Evolutionary conservation across 306 rosid species (phyloP).

Genomic region (Cicer chorassanicum): DNA sequence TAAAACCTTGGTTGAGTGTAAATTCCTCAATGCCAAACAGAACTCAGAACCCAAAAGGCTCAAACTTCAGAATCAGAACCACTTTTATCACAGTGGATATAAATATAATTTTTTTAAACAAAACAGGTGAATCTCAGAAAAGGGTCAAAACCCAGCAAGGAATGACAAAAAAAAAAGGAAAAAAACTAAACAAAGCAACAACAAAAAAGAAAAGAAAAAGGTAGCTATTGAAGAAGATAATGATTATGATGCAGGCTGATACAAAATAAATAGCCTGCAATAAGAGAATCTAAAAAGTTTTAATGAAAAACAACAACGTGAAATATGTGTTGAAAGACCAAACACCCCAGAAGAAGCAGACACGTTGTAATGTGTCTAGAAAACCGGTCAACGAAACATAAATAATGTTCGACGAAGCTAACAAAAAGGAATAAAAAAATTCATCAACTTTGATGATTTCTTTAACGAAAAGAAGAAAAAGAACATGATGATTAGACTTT

Average conservation of each 20-base stretch:
- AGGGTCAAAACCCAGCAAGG: slow-evolving; percentile 44
- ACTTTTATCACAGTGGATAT: slow-evolving; percentile 29
- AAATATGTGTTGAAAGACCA: slow-evolving; percentile 45
- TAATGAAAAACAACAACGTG: slow-evolving; percentile 32
- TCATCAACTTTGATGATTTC: not conserved
- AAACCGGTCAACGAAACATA: slow-evolving; percentile 35
- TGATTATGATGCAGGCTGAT: slow-evolving; percentile 33
- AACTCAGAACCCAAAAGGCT: not conserved
- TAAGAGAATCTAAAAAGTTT: not conserved
- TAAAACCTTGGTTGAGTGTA: not conserved
- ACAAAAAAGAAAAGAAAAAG: not conserved
- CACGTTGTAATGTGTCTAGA: slow-evolving; percentile 21
- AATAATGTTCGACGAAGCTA: slow-evolving; percentile 41
- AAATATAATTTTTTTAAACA: not conserved
- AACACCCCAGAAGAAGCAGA: slow-evolving; percentile 36
- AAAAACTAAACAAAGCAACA: not conserved
- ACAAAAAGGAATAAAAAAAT: slow-evolving; percentile 41
- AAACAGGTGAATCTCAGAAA: slow-evolving; percentile 40
- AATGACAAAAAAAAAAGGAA: slow-evolving; percentile 24
- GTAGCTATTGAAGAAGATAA: not conserved
- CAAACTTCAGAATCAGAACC: not conserved
- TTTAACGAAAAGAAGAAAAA: not conserved
- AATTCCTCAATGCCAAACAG: slow-evolving; percentile 30
- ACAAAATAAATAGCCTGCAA: slow-evolving; percentile 44
- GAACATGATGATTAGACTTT: not conserved